These are phyloP conservation scores for Rhynchospora breviuscula DNA, from an alignment of 176 grass and related monocot genomes.

Conservation along the genomic window DNA sequence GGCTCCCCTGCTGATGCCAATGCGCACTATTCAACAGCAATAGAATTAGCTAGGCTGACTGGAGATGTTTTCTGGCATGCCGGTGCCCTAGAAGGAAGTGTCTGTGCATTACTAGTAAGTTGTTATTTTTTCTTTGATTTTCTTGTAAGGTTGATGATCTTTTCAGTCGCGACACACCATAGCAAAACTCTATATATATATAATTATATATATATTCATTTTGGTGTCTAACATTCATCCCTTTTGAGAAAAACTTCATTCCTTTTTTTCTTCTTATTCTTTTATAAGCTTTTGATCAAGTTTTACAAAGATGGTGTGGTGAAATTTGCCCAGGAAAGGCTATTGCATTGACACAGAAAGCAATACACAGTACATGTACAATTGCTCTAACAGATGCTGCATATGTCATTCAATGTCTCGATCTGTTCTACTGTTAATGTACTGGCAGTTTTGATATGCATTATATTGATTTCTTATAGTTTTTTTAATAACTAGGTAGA, in stretches of 20 bases:
- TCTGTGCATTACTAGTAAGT: constrained; percentile 84
- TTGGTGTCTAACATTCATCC: not conserved
- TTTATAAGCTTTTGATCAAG: not conserved
- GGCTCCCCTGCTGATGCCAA: constrained; percentile 95
- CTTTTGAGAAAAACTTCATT: not conserved
- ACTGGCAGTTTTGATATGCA: not conserved
- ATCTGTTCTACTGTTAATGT: not conserved
- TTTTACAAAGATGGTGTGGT: not conserved
- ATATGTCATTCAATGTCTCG: not conserved
- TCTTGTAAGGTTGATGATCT: not conserved
- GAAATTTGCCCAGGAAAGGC: not conserved
- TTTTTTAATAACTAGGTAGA: constrained; percentile 54
- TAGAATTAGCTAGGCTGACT: constrained; percentile 92
- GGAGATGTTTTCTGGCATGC: constrained; percentile 99
- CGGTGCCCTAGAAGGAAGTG: constrained; percentile 91
- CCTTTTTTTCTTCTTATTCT: not conserved
- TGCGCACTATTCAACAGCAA: constrained; percentile 93
- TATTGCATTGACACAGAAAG: not conserved
- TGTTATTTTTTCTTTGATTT: not conserved
- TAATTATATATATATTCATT: no score
- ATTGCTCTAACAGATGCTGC: not conserved
- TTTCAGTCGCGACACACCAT: no score
- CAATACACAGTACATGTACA: not conserved
- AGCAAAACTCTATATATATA: no score
- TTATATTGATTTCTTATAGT: constrained; percentile 22